phyloP scores from a whole-genome alignment of 2,329 filamentous ascomycete genomes.

The Colletotrichum sp. region DNA sequence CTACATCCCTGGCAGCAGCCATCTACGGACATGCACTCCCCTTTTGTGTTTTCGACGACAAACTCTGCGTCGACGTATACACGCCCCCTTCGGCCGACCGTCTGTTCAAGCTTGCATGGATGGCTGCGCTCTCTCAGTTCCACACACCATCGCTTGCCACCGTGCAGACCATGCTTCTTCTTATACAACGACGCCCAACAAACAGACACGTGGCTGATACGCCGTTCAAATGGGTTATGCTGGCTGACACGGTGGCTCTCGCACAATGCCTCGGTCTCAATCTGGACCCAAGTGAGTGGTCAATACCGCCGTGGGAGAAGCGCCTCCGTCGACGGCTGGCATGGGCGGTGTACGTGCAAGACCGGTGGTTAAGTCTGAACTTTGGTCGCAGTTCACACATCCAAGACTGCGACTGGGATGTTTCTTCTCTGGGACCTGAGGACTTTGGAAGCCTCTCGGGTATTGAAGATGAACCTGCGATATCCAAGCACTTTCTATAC shows the following conservation, averaged over 20 bases:
- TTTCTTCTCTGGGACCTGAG: background rate
- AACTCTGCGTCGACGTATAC: background rate
- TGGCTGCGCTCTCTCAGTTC: background rate
- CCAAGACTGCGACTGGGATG: constrained; percentile 9
- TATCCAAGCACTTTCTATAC: background rate
- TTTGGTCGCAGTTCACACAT: constrained; percentile 8
- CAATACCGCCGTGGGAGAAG: constrained; percentile 6
- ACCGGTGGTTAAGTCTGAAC: constrained; percentile 7
- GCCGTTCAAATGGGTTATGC: constrained; percentile 17
- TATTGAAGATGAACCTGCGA: background rate
- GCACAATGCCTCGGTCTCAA: constrained; percentile 9
- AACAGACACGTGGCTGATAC: constrained; percentile 13
- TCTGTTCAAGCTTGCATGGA: constrained; percentile 11
- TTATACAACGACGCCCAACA: constrained; percentile 11
- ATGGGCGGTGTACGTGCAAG: constrained; percentile 6
- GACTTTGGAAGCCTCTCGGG: background rate
- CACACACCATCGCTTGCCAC: constrained; percentile 4
- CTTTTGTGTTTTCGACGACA: constrained; percentile 10
- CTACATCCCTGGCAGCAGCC: background rate
- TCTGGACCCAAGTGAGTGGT: background rate
- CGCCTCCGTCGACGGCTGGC: background rate
- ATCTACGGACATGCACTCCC: constrained; percentile 6
- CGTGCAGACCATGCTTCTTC: constrained; percentile 7
- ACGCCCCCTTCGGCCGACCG: constrained; percentile 1
- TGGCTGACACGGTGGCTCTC: constrained; percentile 1